Evolutionary conservation across 805 yeast species (phyloP).

Genomic region (Candida verbasci): DNA sequence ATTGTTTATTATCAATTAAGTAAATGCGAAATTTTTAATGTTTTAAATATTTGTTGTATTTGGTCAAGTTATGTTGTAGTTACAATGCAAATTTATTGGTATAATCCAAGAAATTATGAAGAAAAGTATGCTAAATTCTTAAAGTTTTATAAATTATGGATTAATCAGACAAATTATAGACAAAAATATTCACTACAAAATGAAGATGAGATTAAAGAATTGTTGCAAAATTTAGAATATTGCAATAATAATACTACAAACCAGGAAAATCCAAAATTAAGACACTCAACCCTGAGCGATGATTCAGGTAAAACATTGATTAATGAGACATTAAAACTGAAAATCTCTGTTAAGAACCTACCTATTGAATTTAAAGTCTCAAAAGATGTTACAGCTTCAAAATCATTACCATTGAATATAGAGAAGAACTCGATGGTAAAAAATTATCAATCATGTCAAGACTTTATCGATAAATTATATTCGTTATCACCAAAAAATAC

Average conservation of each 20-base stretch:
- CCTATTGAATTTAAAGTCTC: slow-evolving; percentile 14
- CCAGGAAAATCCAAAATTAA: too few species aligned
- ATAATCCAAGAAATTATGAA: slow-evolving; percentile 10
- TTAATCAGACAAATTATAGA: slow-evolving; percentile 11
- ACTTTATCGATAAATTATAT: slow-evolving; percentile 31
- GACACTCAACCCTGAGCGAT: slow-evolving; percentile 12
- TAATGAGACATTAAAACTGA: background rate
- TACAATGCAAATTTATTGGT: slow-evolving; percentile 3
- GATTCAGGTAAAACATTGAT: slow-evolving; percentile 16
- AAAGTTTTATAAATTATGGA: slow-evolving; percentile 15
- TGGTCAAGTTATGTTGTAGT: slow-evolving; percentile 6
- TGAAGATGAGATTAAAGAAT: slow-evolving; percentile 9
- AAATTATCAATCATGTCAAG: slow-evolving; percentile 18
- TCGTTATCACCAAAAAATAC: slow-evolving; percentile 41
- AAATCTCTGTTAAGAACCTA: slow-evolving; percentile 10
- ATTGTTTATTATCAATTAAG: slow-evolving; percentile 8
- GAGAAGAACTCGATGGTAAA: slow-evolving; percentile 3
- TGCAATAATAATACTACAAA: too few species aligned
- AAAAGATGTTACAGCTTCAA: background rate
- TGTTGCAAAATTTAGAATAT: slow-evolving; percentile 9
- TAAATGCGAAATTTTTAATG: background rate
- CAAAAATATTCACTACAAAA: slow-evolving; percentile 9
- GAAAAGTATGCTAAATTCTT: slow-evolving; percentile 13
- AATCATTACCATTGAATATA: slow-evolving; percentile 5
- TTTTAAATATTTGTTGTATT: slow-evolving; percentile 10